A percentile compares a stretch with the other conserved stretches of the same genome.
phyloP scores from a whole-genome alignment of 73 alveolate genomes.

The Paramecium primaurelia region DNA sequence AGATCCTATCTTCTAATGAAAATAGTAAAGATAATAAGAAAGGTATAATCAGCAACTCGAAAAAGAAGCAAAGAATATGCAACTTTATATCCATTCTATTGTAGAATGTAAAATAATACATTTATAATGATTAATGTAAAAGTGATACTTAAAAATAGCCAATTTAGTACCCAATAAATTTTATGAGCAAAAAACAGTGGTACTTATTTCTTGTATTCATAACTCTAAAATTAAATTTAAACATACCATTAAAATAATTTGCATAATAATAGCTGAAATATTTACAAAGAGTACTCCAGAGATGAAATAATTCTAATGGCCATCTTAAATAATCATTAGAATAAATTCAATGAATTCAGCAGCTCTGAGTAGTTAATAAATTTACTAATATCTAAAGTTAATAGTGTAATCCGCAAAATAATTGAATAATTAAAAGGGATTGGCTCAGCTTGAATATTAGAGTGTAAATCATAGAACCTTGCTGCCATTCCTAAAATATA shows the following conservation, averaged over 20 bases:
- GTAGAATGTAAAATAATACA: not conserved
- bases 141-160: not conserved
- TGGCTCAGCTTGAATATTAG: not conserved
- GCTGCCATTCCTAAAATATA: not conserved
- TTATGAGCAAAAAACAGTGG: not conserved
- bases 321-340: not conserved
- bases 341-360: slow-evolving; percentile 5
- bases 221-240: not conserved
- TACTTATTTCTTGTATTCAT: not conserved
- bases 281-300: not conserved
- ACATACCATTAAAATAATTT: not conserved
- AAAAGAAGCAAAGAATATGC: not conserved
- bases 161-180: not conserved
- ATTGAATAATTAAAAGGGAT: not conserved
- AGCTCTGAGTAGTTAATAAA: not conserved
- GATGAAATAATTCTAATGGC: not conserved
- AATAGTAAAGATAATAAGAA: not conserved
- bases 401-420: not conserved
- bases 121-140: not conserved
- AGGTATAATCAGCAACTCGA: not conserved
- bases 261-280: not conserved
- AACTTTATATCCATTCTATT: not conserved
- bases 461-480: not conserved
- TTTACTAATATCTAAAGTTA: not conserved
- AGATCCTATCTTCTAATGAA: not conserved